Evolutionary conservation across 2,329 filamentous ascomycete species (phyloP), one percentile per base, ranked within the genome.

Genomic region (Aspergillus eucalypticola): DNA sequence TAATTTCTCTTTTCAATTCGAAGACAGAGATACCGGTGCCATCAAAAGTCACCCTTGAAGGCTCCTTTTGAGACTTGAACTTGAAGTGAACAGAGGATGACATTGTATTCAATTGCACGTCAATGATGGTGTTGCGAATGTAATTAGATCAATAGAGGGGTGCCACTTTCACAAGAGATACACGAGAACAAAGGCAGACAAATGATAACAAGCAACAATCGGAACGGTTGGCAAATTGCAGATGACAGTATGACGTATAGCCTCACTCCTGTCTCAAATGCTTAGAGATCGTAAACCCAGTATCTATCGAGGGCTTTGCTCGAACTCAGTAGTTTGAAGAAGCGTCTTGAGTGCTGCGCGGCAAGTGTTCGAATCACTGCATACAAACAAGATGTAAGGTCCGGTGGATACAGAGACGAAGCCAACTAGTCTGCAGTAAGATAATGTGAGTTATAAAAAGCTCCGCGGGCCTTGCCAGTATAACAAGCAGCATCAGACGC

Each of bases 71-170:
- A 69, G 94, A 98, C 82, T 97, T 98, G 88, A 99, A 99, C 82
- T 96, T 96, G 90, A 97, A 99, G 81, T 97, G 98, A 74, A 99
- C 95, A 67, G 93, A 98, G 59, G 95, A 96, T 75, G 92, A 87
- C 93, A 97, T 97, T 73, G 73, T 87, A 75, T 75, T 75, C 71
- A 81, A 75, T 68, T 75, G 68, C 65, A 67, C 57, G 68, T 62
- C 67, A 69, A 70, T 62, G 64, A 67, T 66, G 63, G 60, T 63
- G 65, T 63, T 61, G 64, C 64, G 64, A 54, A 66, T 66, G 65
- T 68, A 69, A 67, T 69, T 69, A 70, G 65, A 71, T 66, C 68
- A 69, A 68, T 68, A 63, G 60, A 63, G 60, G 62, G 60, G 64
- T 64, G 69, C 63, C 64, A 61, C 67, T 67, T 67, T 66, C 60